A percentile compares a stretch with the other conserved stretches of the same genome.
phyloP scores from a whole-genome alignment of 1,284 basidiomycete species.

The Hypsizygus ulmarius region DNA sequence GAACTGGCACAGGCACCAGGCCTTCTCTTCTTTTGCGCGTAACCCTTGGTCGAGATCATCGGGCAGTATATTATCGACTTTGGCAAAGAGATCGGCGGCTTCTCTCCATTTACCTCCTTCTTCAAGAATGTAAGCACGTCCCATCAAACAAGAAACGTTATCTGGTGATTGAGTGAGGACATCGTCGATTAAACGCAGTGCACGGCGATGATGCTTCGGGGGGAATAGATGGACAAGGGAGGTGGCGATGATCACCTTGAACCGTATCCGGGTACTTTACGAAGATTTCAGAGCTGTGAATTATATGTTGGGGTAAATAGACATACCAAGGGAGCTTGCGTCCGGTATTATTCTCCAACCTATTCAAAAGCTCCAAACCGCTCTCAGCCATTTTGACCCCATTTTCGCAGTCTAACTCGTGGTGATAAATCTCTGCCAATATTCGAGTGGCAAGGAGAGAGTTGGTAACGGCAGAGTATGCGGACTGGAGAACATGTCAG shows the following conservation, averaged over 20 bases:
- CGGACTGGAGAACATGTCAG: slow-evolving; percentile 44
- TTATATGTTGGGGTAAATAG: not conserved
- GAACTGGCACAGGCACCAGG: slow-evolving; percentile 80
- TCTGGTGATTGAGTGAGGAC: slow-evolving; percentile 63
- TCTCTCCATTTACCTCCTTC: slow-evolving; percentile 66
- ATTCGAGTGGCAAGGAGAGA: slow-evolving; percentile 77
- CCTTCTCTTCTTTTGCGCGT: slow-evolving; percentile 78
- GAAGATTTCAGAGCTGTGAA: not conserved
- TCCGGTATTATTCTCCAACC: slow-evolving; percentile 60
- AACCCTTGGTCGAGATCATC: slow-evolving; percentile 51
- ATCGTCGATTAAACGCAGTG: slow-evolving; percentile 70
- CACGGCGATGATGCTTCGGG: slow-evolving; percentile 86
- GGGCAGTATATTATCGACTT: slow-evolving; percentile 45
- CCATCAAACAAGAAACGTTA: slow-evolving; percentile 71
- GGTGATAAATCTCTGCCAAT: slow-evolving; percentile 68
- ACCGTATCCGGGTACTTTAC: slow-evolving; percentile 53
- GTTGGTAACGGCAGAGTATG: slow-evolving; percentile 50
- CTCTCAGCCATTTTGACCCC: slow-evolving; percentile 70
- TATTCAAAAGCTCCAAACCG: slow-evolving; percentile 59
- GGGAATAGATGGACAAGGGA: slow-evolving; percentile 85
- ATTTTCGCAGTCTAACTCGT: slow-evolving; percentile 77
- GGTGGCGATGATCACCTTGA: slow-evolving; percentile 66
- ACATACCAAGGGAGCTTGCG: slow-evolving; percentile 52
- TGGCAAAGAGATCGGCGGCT: slow-evolving; percentile 62
- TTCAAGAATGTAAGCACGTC: slow-evolving; percentile 74